Percentiles rank a stretch among this genome's conserved stretches.
Conservation (phyloP, 306 rosid species). For the Astragalus glycyphyllos region DNA sequence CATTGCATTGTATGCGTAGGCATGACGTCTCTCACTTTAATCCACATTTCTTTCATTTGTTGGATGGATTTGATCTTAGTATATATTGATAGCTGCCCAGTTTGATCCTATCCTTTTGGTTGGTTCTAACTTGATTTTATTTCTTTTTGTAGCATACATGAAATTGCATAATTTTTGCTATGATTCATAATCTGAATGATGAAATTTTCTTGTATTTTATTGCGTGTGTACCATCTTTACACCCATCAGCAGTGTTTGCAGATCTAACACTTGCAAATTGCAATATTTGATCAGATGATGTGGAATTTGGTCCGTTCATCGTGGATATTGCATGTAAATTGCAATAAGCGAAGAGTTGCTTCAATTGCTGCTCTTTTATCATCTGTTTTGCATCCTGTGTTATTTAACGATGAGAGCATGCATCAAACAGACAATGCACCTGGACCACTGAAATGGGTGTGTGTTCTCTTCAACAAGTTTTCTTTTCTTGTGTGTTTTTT, state of each 20-base stretch:
- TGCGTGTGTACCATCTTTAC: constrained; percentile 7
- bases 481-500: constrained; percentile 25
- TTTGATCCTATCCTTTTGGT: constrained; percentile 20
- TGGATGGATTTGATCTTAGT: constrained; percentile 21
- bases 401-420: constrained; percentile 80
- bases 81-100: constrained; percentile 1
- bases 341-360: constrained; percentile 93
- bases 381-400: constrained; percentile 82
- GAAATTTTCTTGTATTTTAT: constrained; percentile 33
- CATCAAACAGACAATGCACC: constrained; percentile 65
- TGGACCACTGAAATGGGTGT: constrained; percentile 97
- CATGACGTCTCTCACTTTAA: background rate
- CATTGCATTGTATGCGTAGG: constrained; percentile 2
- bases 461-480: constrained; percentile 46
- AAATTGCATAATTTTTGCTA: constrained; percentile 24
- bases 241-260: constrained; percentile 20
- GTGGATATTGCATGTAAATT: constrained; percentile 90
- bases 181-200: constrained; percentile 34
- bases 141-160: constrained; percentile 25
- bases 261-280: constrained; percentile 38
- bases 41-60: background rate
- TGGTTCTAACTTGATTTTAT: constrained; percentile 3
- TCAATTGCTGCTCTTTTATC: constrained; percentile 95
- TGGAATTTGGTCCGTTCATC: constrained; percentile 94
- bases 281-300: constrained; percentile 65